These are phyloP conservation scores for Colletotrichum simmondsii DNA, from an alignment of 2,329 filamentous ascomycete genomes.

Conservation along the genomic window DNA sequence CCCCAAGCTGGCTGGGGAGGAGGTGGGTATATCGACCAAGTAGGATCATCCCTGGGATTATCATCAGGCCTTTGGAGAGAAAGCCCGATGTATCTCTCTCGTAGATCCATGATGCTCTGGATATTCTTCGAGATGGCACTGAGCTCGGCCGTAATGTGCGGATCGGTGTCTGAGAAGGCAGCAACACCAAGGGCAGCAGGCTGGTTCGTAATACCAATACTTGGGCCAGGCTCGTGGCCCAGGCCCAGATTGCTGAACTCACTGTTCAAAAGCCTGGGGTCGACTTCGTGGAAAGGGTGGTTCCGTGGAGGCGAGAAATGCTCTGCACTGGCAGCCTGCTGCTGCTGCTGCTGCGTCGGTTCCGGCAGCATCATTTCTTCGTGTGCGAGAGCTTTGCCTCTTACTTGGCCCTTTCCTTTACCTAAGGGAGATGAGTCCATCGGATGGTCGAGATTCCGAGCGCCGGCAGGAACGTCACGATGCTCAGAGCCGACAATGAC, in stretches of 20 bases:
- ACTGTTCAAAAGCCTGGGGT: not conserved
- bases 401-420: not conserved
- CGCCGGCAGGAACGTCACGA: conserved; percentile 38
- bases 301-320: not conserved
- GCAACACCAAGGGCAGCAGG: conserved; percentile 72
- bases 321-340: not conserved
- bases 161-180: conserved; percentile 77
- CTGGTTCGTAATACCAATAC: not conserved
- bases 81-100: conserved; percentile 87
- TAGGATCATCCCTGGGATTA: conserved; percentile 86
- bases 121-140: conserved; percentile 90
- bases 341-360: not conserved
- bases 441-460: conserved; percentile 42
- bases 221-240: conserved; percentile 2
- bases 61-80: conserved; percentile 85
- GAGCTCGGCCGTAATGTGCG: conserved; percentile 85
- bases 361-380: conserved; percentile 22
- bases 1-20: conserved; percentile 91
- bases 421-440: conserved; percentile 37
- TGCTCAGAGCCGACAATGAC: conserved; percentile 42
- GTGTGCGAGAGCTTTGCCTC: not conserved
- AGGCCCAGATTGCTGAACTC: not conserved
- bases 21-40: conserved; percentile 90
- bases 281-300: not conserved
- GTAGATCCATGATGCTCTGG: conserved; percentile 86